phyloP scores from a whole-genome alignment of 345 rosid species.

The Citropsis articulata region DNA sequence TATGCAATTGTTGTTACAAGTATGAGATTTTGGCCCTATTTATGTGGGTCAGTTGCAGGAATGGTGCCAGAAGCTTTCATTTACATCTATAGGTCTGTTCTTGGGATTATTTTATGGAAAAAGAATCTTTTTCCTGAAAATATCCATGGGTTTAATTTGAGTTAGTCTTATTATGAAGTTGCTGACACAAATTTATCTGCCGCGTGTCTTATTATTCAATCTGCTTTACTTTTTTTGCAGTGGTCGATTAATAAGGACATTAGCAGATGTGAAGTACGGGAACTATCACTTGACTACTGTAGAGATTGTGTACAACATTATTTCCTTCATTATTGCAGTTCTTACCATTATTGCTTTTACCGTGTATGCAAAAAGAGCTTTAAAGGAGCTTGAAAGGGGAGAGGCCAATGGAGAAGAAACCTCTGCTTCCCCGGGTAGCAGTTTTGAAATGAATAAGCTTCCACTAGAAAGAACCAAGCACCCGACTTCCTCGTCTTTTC shows the following conservation, averaged over 20 bases:
- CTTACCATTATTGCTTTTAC: constrained; percentile 65
- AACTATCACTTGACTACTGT: constrained; percentile 53
- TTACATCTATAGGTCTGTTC: constrained; percentile 79
- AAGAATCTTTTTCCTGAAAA: not conserved
- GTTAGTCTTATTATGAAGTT: not conserved
- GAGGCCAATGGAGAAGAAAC: constrained; percentile 32
- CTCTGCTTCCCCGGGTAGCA: constrained; percentile 14
- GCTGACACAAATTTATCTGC: not conserved
- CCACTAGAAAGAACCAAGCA: constrained; percentile 29
- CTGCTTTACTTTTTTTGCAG: constrained; percentile 40
- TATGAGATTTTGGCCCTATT: constrained; percentile 88
- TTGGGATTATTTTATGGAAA: not conserved
- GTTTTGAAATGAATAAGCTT: constrained; percentile 54
- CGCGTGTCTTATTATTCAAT: not conserved
- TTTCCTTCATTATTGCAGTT: constrained; percentile 60
- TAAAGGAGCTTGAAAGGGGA: constrained; percentile 48
- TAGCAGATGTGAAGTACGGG: constrained; percentile 64
- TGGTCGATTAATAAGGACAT: constrained; percentile 69
- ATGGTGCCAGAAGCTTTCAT: constrained; percentile 98
- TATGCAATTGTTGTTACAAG: constrained; percentile 86
- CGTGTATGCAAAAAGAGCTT: constrained; percentile 55
- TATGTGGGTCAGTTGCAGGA: constrained; percentile 85
- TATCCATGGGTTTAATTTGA: not conserved
- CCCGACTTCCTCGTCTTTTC: constrained; percentile 5
- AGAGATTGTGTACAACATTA: constrained; percentile 65